Evolutionary conservation across 2,329 filamentous ascomycete species (phyloP), one percentile per base, ranked within the genome.

Genomic region (Drechslerella dactyloides): DNA sequence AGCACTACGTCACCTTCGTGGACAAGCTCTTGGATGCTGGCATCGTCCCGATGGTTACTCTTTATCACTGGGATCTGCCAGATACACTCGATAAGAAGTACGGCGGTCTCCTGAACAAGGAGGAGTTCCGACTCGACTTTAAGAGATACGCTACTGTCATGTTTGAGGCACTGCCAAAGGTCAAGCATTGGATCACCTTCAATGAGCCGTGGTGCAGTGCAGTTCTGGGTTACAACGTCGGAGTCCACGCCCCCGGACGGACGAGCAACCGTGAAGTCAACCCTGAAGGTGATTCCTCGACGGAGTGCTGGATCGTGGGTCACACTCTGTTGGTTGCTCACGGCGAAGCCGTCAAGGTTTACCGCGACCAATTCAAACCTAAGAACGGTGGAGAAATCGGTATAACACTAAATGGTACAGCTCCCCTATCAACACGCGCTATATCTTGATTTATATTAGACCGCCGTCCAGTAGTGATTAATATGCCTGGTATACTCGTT

Each of bases 51-150:
- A 87, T 94, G 79, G 85, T 96, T 77, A 96, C 91, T 2, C 83
- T 96, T 15, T 90, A 89, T 80, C 91, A 96, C 81, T 96, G 91
- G 91, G 91, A 96, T 81, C 84, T 94, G 7, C 91, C 91, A 1
- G 87, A 91, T 76, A 88, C 82, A 69, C 83, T 96, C 19, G 85
- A 96, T 77, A 86, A 89, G 82, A 87, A 90, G 69, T 96, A 96
- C 79, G 89, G 89, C 24, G 91, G 91, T 19, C 84, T 92, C 62
- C 81, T 94, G 75, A 91, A 92, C 83, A 88, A 90, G 78, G 83
- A 87, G 48, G 91, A 96, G 81, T 96, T 94, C 79, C 87, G 90
- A 1, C 85, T 88, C 68, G 91, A 96, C 81, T 96, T 87, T 78
- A 88, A 89, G 76, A 82, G 89, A 80, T 96, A 93, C 78, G 89